Percentiles rank a stretch among this genome's conserved stretches.
Evolutionary conservation across 108 stramenopile genomes (phyloP).

Genomic region (Aurantiochytrium sp.): DNA sequence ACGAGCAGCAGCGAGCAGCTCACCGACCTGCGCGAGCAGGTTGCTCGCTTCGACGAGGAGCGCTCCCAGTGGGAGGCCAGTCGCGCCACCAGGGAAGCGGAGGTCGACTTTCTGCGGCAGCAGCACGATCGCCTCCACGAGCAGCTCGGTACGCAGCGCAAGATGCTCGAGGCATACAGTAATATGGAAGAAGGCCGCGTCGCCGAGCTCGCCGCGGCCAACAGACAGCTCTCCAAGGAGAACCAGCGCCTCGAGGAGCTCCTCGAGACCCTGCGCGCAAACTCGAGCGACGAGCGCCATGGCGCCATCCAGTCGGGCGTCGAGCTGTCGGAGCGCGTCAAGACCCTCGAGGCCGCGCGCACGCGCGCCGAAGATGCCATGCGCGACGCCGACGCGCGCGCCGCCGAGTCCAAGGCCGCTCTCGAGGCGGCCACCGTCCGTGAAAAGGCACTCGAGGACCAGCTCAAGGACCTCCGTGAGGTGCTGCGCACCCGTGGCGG

Average conservation of each 20-base stretch:
- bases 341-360: neutral
- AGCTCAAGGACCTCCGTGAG: neutral
- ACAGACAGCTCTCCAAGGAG: neutral
- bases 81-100: neutral
- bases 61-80: slow-evolving; percentile 1
- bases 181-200: slow-evolving; percentile 11
- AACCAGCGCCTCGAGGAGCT: slow-evolving; percentile 14
- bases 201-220: neutral
- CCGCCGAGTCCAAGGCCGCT: neutral
- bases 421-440: neutral
- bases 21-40: neutral
- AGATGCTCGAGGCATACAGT: neutral
- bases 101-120: neutral
- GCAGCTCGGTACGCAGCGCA: neutral
- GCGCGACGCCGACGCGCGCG: neutral
- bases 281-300: neutral
- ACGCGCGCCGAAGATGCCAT: neutral
- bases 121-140: neutral
- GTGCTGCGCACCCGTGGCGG: neutral
- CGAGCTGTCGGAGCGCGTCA: neutral
- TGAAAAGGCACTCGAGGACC: neutral
- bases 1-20: neutral
- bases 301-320: neutral
- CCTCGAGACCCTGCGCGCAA: neutral
- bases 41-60: neutral